Evolutionary conservation across 2,329 filamentous ascomycete species (phyloP).

Genomic region (Aspergillaceae sp.): DNA sequence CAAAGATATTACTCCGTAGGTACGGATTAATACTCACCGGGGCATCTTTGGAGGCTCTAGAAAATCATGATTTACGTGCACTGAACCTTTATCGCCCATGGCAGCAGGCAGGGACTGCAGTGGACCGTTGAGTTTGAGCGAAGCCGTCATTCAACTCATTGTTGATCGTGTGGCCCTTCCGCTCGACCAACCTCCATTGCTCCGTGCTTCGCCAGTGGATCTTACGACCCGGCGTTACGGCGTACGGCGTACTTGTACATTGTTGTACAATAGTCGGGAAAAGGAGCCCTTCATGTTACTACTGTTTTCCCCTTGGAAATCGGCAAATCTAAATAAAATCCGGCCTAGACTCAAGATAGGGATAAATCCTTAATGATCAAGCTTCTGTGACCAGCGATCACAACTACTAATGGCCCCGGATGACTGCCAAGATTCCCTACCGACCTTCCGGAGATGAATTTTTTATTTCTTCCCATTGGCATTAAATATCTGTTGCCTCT

Average conservation of each 20-base stretch:
- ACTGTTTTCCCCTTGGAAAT: not conserved
- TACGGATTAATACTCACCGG: no score
- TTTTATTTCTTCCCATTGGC: no score
- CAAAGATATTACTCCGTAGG: no score
- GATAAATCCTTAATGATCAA: not conserved
- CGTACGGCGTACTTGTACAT: not conserved
- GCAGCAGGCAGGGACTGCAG: not conserved
- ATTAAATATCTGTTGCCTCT: not conserved
- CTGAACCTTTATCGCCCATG: not conserved
- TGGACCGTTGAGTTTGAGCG: not conserved
- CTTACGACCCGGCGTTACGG: not conserved
- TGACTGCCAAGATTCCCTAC: not conserved
- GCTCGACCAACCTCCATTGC: constrained; percentile 1
- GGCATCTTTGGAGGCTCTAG: not conserved
- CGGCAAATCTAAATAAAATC: constrained; percentile 9
- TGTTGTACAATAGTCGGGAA: constrained; percentile 1
- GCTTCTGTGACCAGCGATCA: not conserved
- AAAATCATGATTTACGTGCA: constrained; percentile 2
- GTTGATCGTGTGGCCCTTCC: constrained; percentile 1
- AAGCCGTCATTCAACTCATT: not conserved
- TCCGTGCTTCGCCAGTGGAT: constrained; percentile 1
- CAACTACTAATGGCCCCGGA: no score
- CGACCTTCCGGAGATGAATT: no score
- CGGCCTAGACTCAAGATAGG: constrained; percentile 1
- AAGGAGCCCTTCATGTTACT: not conserved